These are phyloP conservation scores for Hordeum marinum DNA, from an alignment of 176 grass and related monocot genomes.

Conservation along the genomic window DNA sequence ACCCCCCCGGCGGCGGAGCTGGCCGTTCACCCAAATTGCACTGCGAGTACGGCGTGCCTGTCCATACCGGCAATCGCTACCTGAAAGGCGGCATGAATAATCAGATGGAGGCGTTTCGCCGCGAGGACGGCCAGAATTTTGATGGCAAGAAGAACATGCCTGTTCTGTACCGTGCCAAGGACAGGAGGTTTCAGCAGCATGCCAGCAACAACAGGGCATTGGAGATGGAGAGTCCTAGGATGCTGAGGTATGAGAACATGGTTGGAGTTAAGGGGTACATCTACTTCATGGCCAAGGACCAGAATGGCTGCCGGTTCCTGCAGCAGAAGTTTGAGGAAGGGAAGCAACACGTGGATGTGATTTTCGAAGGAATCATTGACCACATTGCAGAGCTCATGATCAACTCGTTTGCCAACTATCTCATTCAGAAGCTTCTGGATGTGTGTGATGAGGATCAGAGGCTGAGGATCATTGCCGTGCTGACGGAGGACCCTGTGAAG, in stretches of 20 bases:
- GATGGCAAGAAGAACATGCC: slow-evolving; percentile 41
- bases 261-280: slow-evolving; percentile 53
- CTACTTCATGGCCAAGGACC: slow-evolving; percentile 69
- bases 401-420: slow-evolving; percentile 76
- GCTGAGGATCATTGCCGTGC: slow-evolving; percentile 36
- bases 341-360: slow-evolving; percentile 49
- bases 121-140: slow-evolving; percentile 46
- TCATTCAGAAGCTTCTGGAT: slow-evolving; percentile 77
- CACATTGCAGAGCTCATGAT: slow-evolving; percentile 69
- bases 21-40: neutral
- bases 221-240: slow-evolving; percentile 32
- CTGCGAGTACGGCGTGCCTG: slow-evolving; percentile 6
- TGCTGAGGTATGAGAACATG: slow-evolving; percentile 47
- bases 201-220: neutral
- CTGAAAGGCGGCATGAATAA: slow-evolving; percentile 3
- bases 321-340: slow-evolving; percentile 70
- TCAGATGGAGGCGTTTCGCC: slow-evolving; percentile 35
- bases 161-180: slow-evolving; percentile 27
- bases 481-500: slow-evolving; percentile 49
- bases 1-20: slow-evolving; percentile 2
- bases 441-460: slow-evolving; percentile 75
- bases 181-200: slow-evolving; percentile 34
- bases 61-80: neutral
- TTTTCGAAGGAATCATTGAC: slow-evolving; percentile 69
- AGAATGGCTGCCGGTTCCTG: slow-evolving; percentile 64